These are phyloP conservation scores for Kluyveromyces sp. DNA, from an alignment of 1,139 yeast species.

Conservation along the genomic window DNA sequence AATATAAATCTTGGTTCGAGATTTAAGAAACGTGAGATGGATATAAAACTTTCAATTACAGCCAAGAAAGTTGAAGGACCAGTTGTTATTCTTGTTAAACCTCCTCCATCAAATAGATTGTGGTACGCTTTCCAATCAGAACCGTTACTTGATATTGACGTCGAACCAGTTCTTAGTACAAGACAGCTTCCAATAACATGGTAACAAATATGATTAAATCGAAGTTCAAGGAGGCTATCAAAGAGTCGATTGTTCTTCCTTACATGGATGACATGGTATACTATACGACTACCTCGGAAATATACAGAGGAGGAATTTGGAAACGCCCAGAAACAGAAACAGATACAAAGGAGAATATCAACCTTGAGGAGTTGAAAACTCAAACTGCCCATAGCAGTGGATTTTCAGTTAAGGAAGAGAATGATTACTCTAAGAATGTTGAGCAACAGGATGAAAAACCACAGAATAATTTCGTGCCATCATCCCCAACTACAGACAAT, in stretches of 20 bases:
- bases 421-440: too few species aligned
- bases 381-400: conserved; percentile 1
- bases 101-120: conserved; percentile 82
- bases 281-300: conserved; percentile 53
- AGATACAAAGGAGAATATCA: background rate
- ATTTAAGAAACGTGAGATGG: conserved; percentile 73
- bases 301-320: conserved; percentile 94
- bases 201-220: conserved; percentile 75
- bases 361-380: conserved; percentile 1
- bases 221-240: conserved; percentile 69
- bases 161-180: conserved; percentile 85
- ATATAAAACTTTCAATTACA: conserved; percentile 64
- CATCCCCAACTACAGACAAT: background rate
- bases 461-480: too few species aligned
- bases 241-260: conserved; percentile 75
- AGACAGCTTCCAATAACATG: conserved; percentile 71
- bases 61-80: conserved; percentile 69
- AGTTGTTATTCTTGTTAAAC: conserved; percentile 58
- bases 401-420: background rate
- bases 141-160: conserved; percentile 65
- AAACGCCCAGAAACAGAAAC: conserved; percentile 21
- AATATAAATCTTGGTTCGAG: conserved; percentile 65
- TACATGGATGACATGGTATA: conserved; percentile 82
- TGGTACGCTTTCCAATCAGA: conserved; percentile 86
- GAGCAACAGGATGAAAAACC: too few species aligned